These are phyloP conservation scores for Elongisporangium prolatum DNA, from an alignment of 352 stramenopile species.

Conservation along the genomic window DNA sequence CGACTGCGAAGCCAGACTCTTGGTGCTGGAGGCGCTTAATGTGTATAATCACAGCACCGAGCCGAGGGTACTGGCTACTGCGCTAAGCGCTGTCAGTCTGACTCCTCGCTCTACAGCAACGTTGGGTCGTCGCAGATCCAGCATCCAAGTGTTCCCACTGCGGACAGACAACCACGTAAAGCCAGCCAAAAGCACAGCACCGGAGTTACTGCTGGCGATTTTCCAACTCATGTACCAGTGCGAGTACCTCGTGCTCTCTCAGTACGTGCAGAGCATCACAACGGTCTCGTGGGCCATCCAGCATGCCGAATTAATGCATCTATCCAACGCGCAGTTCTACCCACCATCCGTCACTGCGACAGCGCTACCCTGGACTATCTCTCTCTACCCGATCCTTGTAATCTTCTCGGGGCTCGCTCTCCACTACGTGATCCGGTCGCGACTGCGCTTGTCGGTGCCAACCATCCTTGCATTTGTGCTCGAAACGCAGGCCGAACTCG, in stretches of 20 bases:
- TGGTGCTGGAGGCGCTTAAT: background rate
- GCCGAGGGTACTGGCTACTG: background rate
- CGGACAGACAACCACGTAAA: too few species aligned
- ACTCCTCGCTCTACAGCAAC: background rate
- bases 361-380: background rate
- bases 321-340: conserved; percentile 12
- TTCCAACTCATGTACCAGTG: conserved; percentile 9
- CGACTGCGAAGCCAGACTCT: background rate
- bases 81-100: background rate
- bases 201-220: background rate
- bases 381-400: conserved; percentile 9
- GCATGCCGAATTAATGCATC: conserved; percentile 1
- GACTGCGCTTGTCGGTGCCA: conserved; percentile 2
- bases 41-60: background rate
- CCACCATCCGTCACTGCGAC: background rate
- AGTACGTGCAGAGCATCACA: conserved; percentile 22
- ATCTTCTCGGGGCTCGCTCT: conserved; percentile 9
- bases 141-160: background rate
- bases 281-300: conserved; percentile 10
- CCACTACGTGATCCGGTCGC: background rate
- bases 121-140: background rate
- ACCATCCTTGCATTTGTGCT: conserved; percentile 37
- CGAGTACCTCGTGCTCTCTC: conserved; percentile 16
- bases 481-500: conserved; percentile 21
- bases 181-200: background rate